These are phyloP conservation scores for Lipomyces mesembrius DNA, from an alignment of 805 yeast species.

Conservation along the genomic window DNA sequence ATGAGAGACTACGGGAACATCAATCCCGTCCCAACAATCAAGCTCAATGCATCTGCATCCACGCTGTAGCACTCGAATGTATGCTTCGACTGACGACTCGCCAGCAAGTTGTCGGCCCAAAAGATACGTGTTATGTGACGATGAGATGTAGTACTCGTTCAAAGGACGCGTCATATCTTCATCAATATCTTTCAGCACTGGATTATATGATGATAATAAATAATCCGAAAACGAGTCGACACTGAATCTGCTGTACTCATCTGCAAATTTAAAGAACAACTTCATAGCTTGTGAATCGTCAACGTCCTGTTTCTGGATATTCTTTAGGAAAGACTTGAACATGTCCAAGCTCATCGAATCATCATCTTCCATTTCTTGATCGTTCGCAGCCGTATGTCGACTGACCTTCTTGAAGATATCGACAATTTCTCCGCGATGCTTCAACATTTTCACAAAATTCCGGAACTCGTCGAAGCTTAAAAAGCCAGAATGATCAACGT, in stretches of 20 bases:
- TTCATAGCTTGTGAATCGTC: slow-evolving; percentile 44
- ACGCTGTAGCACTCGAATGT: slow-evolving; percentile 79
- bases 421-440: slow-evolving; percentile 65
- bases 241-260: slow-evolving; percentile 33
- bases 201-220: slow-evolving; percentile 46
- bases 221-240: slow-evolving; percentile 49
- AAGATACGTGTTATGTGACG: slow-evolving; percentile 93
- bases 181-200: slow-evolving; percentile 30
- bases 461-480: slow-evolving; percentile 77
- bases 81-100: slow-evolving; percentile 85
- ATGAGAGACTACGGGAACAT: slow-evolving; percentile 81
- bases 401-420: slow-evolving; percentile 52
- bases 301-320: slow-evolving; percentile 55
- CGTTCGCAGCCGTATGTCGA: slow-evolving; percentile 30
- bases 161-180: slow-evolving; percentile 65
- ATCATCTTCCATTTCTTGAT: slow-evolving; percentile 25
- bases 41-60: slow-evolving; percentile 96
- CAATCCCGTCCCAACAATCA: slow-evolving; percentile 86
- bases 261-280: slow-evolving; percentile 50
- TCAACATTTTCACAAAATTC: slow-evolving; percentile 68
- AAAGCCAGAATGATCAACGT: slow-evolving; percentile 53
- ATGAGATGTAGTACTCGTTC: slow-evolving; percentile 84
- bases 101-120: slow-evolving; percentile 88
- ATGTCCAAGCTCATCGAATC: slow-evolving; percentile 21
- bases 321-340: slow-evolving; percentile 50